phyloP scores from a whole-genome alignment of 805 yeast genomes.

The Sporopachydermia lactativora region DNA sequence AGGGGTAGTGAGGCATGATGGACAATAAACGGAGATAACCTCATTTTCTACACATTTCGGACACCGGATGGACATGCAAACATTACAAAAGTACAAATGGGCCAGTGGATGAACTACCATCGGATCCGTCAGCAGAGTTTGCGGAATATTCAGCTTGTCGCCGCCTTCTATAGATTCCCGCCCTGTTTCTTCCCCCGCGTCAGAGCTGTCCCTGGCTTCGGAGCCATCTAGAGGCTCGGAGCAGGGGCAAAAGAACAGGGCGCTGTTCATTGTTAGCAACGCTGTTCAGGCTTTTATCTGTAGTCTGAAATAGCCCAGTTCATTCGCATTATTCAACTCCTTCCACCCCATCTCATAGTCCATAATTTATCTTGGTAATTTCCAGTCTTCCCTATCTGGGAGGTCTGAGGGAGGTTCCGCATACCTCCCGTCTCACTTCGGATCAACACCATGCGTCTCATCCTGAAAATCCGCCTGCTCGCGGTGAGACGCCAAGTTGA shows the following conservation, averaged over 20 bases:
- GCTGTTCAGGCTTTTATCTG: too few relatives aligned
- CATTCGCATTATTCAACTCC: too few relatives aligned
- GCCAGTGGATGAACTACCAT: constrained; percentile 14
- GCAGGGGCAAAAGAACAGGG: neutral
- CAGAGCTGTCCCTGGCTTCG: neutral
- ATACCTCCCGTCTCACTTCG: too few relatives aligned
- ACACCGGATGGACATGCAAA: constrained; percentile 22
- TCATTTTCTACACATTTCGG: constrained; percentile 21
- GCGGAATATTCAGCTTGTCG: constrained; percentile 11
- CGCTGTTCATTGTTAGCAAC: neutral
- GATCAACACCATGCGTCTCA: too few relatives aligned
- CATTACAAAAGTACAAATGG: constrained; percentile 21
- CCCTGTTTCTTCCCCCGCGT: neutral
- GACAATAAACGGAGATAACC: constrained; percentile 21
- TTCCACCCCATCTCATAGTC: too few relatives aligned
- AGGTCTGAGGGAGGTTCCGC: too few relatives aligned
- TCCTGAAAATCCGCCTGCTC: too few relatives aligned
- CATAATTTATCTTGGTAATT: too few relatives aligned
- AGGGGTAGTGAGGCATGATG: constrained; percentile 19
- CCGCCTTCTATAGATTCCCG: constrained; percentile 5
- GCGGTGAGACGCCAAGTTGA: too few relatives aligned
- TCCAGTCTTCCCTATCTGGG: too few relatives aligned
- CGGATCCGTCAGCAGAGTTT: constrained; percentile 9
- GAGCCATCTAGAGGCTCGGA: neutral
- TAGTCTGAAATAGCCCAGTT: too few relatives aligned